These are phyloP conservation scores for Phaeoacremonium minimum DNA, from an alignment of 2,329 filamentous ascomycete species.

Conservation along the genomic window DNA sequence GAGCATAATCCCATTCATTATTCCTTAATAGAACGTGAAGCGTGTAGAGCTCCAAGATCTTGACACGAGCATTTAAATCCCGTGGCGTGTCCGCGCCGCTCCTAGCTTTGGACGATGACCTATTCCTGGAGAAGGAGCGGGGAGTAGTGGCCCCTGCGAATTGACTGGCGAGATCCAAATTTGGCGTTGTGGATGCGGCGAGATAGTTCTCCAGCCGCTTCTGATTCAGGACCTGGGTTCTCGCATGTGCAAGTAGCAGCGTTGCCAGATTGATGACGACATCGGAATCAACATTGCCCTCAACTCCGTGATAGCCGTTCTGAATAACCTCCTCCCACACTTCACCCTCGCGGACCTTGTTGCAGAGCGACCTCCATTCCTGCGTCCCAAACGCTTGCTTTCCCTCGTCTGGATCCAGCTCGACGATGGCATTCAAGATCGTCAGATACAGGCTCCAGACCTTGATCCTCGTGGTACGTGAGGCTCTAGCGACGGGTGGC, in stretches of 20 bases:
- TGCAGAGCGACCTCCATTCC: constrained; percentile 77
- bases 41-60: constrained; percentile 92
- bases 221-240: constrained; percentile 79
- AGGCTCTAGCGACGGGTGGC: constrained; percentile 75
- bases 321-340: constrained; percentile 93
- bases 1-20: constrained; percentile 92
- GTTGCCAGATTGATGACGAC: constrained; percentile 92
- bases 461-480: constrained; percentile 81
- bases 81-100: constrained; percentile 77
- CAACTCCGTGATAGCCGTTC: constrained; percentile 81
- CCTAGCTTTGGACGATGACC: constrained; percentile 40
- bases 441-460: constrained; percentile 97
- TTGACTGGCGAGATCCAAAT: constrained; percentile 66
- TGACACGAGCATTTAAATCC: constrained; percentile 79
- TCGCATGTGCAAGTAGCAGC: constrained; percentile 83
- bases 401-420: constrained; percentile 85
- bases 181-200: constrained; percentile 68
- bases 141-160: constrained; percentile 43
- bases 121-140: constrained; percentile 29
- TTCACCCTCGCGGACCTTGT: constrained; percentile 80
- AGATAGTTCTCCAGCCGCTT: constrained; percentile 85
- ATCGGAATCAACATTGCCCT: constrained; percentile 89
- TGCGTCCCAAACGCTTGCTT: constrained; percentile 82
- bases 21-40: constrained; percentile 92
- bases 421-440: constrained; percentile 84